Base-by-base conservation (phyloP, 148 eudicot genomes). In the Chenopodium quinoa region DNA sequence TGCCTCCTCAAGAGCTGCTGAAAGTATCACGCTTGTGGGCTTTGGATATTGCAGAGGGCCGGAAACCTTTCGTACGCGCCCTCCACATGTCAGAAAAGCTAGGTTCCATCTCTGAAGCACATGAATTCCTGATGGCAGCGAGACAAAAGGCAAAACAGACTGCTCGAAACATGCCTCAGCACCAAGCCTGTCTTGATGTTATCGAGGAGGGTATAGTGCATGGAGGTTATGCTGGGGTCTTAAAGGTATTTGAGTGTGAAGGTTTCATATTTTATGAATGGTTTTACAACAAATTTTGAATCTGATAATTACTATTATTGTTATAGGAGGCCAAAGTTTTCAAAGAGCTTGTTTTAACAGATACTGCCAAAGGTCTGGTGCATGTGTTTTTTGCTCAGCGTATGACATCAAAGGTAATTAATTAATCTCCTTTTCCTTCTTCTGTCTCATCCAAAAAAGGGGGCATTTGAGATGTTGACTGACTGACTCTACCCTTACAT, bases 371-470 rank as follows among this genome's bases (percentile, higher is more conserved):
- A 87, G 93, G 97, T 82, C 90, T 95, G 78, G 93, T 95, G 85
- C 97, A 95, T 87, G 84, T 86, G 9, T 95, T 93, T 83, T 95
- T 95, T 80, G 82, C 92, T 81, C 97, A 93, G 72, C 92, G 98
- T 81, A 85, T 91, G 90, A 88, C 92, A 86, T 86, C 93, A 62
- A 95, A 93, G 97, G 98, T 95, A 27, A 63, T 54, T 75, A 48
- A 50, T 50, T 10, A 9, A 47, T 75, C 48, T 68, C 62, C 67
- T 69, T 60, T 47, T 52, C 20, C 32, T 25, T 25, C n/a, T 20
- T 27, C 10, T 44, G 7, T 40, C 71, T 48, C 14, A 13, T 19
- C 23, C 27, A 66, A 62, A 20, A 4, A 62, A 27, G 29, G 40
- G 1, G 1, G 17, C 2, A 40, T 67, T 67, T 17, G 2, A 67